Conservation (phyloP, 768 basidiomycete species). For the Cyathus striatus region DNA sequence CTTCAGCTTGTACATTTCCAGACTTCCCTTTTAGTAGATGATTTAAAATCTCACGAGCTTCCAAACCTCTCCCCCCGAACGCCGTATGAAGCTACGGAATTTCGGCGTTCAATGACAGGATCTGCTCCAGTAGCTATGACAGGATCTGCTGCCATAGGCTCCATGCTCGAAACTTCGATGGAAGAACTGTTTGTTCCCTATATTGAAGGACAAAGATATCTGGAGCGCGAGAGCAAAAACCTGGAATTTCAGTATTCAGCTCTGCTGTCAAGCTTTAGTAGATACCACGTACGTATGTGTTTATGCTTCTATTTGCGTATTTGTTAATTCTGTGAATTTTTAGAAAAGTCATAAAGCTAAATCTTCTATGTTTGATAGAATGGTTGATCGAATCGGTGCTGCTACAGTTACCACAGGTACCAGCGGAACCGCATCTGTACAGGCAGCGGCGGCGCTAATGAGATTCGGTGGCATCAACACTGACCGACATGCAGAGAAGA, state of each 20-base stretch:
- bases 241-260: conserved; percentile 73
- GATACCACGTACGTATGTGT: conserved; percentile 72
- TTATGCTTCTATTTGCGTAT: conserved; percentile 6
- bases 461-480: conserved; percentile 81
- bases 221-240: conserved; percentile 87
- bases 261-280: conserved; percentile 69
- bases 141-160: conserved; percentile 57
- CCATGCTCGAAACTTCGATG: conserved; percentile 93
- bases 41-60: conserved; percentile 87
- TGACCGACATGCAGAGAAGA: conserved; percentile 43
- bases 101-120: conserved; percentile 48
- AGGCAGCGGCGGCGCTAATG: conserved; percentile 85
- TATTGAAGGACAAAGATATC: conserved; percentile 85
- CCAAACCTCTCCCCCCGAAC: conserved; percentile 63
- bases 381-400: conserved; percentile 84
- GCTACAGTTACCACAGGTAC: conserved; percentile 63
- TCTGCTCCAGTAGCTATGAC: conserved; percentile 37
- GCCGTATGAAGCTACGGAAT: conserved; percentile 57
- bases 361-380: conserved; percentile 80
- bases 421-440: conserved; percentile 65
- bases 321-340: conserved; percentile 17
- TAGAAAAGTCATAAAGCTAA: conserved; percentile 66
- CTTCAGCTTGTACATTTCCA: conserved; percentile 83
- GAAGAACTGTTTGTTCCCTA: conserved; percentile 96
- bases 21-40: conserved; percentile 77